A percentile compares a stretch with the other conserved stretches of the same genome.
Evolutionary conservation across 129 eudicot genomes (phyloP).

Genomic region (Calendula officinalis): DNA sequence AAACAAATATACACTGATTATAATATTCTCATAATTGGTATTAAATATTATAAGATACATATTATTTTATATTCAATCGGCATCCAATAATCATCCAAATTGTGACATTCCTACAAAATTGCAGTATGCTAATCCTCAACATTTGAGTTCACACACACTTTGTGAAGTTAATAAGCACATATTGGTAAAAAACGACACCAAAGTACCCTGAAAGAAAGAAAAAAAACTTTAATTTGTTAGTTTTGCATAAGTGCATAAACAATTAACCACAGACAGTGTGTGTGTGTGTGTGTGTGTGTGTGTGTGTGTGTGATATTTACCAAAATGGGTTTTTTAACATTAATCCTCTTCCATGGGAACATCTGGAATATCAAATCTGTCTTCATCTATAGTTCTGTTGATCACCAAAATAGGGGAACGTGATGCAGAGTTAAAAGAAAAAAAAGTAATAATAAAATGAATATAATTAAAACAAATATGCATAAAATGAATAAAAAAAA

Average conservation of each 20-base stretch:
- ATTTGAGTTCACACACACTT: no score
- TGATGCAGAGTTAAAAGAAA: slow-evolving; percentile 49
- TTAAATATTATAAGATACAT: no score
- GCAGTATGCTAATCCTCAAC: no score
- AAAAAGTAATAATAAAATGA: background rate
- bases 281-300: no score
- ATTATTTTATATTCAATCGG: no score
- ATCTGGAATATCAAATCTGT: slow-evolving; percentile 85
- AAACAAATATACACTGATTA: no score
- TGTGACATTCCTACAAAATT: no score
- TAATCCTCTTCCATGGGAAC: slow-evolving; percentile 96
- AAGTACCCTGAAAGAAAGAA: background rate
- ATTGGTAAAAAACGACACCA: background rate
- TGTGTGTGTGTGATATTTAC: background rate
- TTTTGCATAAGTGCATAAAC: background rate
- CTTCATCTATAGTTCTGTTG: slow-evolving; percentile 70
- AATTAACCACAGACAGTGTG: no score
- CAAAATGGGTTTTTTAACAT: background rate
- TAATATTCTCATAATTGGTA: no score
- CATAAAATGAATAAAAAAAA: background rate
- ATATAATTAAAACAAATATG: background rate
- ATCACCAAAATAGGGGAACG: slow-evolving; percentile 68
- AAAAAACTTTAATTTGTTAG: background rate
- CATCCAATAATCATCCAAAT: no score
- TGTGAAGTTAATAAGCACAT: no score